Evolutionary conservation across 2,329 filamentous ascomycete species (phyloP).

Genomic region (Nannizzia gypsea): DNA sequence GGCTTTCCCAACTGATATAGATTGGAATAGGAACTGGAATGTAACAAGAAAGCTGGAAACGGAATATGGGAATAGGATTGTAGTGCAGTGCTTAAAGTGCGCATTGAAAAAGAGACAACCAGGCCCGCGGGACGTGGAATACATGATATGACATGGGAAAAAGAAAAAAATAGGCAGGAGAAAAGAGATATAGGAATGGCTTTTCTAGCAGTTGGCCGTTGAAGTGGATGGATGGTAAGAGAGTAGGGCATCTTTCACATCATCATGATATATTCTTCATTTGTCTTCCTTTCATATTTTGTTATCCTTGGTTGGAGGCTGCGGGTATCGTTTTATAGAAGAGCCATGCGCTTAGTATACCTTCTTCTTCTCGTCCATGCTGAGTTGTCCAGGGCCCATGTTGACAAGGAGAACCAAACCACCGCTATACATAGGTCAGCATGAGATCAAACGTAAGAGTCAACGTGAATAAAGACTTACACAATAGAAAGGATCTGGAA

Average conservation of each 20-base stretch:
- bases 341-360: constrained; percentile 56
- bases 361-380: constrained; percentile 99
- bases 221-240: not conserved
- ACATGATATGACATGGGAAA: not conserved
- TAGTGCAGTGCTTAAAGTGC: not conserved
- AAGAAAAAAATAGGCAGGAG: not conserved
- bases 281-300: not conserved
- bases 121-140: not conserved
- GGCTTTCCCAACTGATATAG: constrained; percentile 1
- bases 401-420: constrained; percentile 94
- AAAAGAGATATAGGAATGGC: not conserved
- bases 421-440: constrained; percentile 40
- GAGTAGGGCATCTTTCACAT: not conserved
- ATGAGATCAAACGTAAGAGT: not conserved
- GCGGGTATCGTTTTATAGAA: not conserved
- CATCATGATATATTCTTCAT: not conserved
- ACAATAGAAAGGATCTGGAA: constrained; percentile 99
- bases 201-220: not conserved
- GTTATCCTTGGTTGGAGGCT: not conserved
- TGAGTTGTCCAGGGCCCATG: constrained; percentile 95
- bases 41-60: not conserved
- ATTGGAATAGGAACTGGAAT: not conserved
- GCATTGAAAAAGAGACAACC: too few relatives aligned
- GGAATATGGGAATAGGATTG: not conserved
- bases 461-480: constrained; percentile 35